Evolutionary conservation across 2,329 filamentous ascomycete species (phyloP), one percentile per base, ranked within the genome.

Genomic region (Colletotrichum sansevieriae): DNA sequence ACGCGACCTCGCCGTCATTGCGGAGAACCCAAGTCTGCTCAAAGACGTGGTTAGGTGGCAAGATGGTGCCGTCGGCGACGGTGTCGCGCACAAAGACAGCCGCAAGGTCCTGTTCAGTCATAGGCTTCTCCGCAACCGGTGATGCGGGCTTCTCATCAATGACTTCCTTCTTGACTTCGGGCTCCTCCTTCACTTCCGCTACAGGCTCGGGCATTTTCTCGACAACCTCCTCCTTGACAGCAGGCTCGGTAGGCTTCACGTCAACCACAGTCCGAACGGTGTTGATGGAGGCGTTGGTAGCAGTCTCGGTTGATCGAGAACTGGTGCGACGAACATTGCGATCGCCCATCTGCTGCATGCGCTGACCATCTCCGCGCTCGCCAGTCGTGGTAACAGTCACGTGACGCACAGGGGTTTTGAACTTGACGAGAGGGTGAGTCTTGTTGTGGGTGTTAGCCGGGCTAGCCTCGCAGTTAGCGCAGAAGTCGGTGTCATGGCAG

Each of bases 341-440:
- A 76, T 97, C 94, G 61, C 94, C 94, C 86, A 97, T 90, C 43
- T 85, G 78, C n/a, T 87, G 86, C 76, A 92, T 86, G 49, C 80
- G 81, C 68, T 88, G 85, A 58, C 92, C 92, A 73, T 90, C 84
- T 68, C 87, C 87, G 74, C 94, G 90, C 80, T 97, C 93, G 61
- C 91, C 92, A 71, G 92, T 86, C 9, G 95, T 98, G 57, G 90
- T 95, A 60, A 99, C 92, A 71, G 89, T 95, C 41, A 97, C 93
- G 73, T 93, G 91, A 73, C 93, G 92, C 56, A 99, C 91, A 10
- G 95, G 92, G 2, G 93, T 97, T 87, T 94, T 97, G 85, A 99
- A 94, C 83, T 97, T 98, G 84, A 99, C 94, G 74, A 99, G 84
- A 33, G 96, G 96, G 75, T 99, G 96, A n/a, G 95, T 97, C 80